Evolutionary conservation across 352 stramenopile species (phyloP), one percentile per base, ranked within the genome.

Genomic region (Albugo laibachii): DNA sequence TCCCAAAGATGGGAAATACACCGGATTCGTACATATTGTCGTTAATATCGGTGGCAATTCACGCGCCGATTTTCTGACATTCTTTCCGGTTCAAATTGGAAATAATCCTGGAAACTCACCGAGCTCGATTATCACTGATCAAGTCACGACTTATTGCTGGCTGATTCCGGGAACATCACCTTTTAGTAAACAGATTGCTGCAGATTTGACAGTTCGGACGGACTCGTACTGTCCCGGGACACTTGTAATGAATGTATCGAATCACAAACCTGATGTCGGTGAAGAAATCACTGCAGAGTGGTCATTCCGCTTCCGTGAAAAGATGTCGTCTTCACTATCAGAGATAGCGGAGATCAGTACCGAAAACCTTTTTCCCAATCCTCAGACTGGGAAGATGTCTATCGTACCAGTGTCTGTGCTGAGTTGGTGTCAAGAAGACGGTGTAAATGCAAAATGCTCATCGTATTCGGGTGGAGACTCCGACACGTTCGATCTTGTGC

Each of bases 1-100:
- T 50, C 57, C 64, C 13, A 83, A 83, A 51, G 69, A 84, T 27
- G 69, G 65, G 53, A 84, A 83, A 54, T 87, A 84, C 62, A 76
- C 74, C 40, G 74, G 74, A 50, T 82, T 76, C 42, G 74, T 65
- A 35, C 71, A 83, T 50, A 50, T 84, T 31, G 66, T 78, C 31
- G 50, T 84, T 38, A 80, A 72, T 53, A 64, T 84, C 13, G 65
- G 56, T 1, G 71, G 61, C 43, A 73, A 82, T 47, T 72, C 65
- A 44, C 67, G 74, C 11, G 66, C 68, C 35, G 71, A 87, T 52
- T 87, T 84, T 31, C 63, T 80, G 2, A 83, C 71, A 11, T 87
- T 79, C 49, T 87, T 87, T 53, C 69, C 72, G 5, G 67, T 83
- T 19, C 74, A 84, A 41, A 65, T 87, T 36, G 71, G 74, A 16